Percentiles rank a stretch among this genome's conserved stretches.
Evolutionary conservation across 768 basidiomycete species (phyloP).

Genomic region (Kwoniella bestiolae): DNA sequence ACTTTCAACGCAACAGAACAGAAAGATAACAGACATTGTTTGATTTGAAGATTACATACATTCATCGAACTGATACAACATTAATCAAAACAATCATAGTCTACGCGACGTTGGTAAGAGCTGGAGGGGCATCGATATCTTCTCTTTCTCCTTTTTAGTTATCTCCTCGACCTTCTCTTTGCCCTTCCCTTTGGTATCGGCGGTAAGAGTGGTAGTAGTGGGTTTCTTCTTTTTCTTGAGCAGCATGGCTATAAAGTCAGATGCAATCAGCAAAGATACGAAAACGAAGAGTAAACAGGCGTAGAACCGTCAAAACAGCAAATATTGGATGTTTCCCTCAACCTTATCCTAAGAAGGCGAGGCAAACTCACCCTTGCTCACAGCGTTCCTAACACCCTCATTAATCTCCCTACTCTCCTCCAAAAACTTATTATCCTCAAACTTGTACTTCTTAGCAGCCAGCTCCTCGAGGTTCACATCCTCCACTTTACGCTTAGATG

Average conservation of each 20-base stretch:
- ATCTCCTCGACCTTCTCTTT: conserved; percentile 15
- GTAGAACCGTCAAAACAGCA: background rate
- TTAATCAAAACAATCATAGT: background rate
- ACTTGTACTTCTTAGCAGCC: conserved; percentile 72
- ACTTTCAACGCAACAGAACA: background rate
- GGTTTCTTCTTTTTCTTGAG: conserved; percentile 54
- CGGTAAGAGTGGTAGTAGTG: conserved; percentile 24
- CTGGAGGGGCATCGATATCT: conserved; percentile 47
- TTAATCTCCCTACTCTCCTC: conserved; percentile 90
- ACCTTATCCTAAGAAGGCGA: background rate
- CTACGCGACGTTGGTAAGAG: conserved; percentile 28
- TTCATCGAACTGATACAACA: background rate
- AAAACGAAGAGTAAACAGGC: background rate
- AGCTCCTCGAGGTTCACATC: conserved; percentile 54
- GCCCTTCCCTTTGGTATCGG: conserved; percentile 13
- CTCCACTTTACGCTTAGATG: conserved; percentile 33
- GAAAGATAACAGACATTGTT: background rate
- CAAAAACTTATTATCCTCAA: conserved; percentile 89
- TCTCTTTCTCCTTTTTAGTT: conserved; percentile 48
- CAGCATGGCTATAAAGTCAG: conserved; percentile 31
- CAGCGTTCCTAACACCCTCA: conserved; percentile 87
- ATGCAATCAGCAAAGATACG: background rate
- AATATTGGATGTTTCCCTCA: no score
- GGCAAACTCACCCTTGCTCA: conserved; percentile 69
- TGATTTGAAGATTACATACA: background rate